Percentiles rank a stretch among this genome's conserved stretches.
Conservation (phyloP, 1,284 basidiomycete genomes). For the Coniophora puteana region DNA sequence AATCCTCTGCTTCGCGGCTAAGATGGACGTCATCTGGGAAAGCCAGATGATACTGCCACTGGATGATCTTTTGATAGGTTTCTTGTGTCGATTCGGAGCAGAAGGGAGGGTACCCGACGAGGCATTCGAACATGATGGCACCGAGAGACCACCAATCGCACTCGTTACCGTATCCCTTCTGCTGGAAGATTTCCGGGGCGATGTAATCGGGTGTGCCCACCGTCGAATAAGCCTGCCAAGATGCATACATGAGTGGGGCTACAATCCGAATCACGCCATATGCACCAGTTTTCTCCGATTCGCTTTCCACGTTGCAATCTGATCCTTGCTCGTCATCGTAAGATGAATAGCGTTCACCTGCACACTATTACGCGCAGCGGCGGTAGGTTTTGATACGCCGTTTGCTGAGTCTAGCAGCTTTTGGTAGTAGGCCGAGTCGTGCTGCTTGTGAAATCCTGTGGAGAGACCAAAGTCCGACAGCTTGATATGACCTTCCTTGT, state of each 20-base stretch:
- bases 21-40: constrained; percentile 98
- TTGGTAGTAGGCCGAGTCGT: constrained; percentile 90
- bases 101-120: constrained; percentile 97
- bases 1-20: constrained; percentile 88
- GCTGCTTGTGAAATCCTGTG: constrained; percentile 93
- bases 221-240: constrained; percentile 88
- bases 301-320: constrained; percentile 98
- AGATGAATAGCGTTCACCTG: constrained; percentile 90
- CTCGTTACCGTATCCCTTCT: constrained; percentile 96
- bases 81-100: constrained; percentile 99
- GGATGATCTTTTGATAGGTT: constrained; percentile 97
- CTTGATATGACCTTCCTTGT: constrained; percentile 90
- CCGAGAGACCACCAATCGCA: constrained; percentile 99
- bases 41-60: constrained; percentile 84
- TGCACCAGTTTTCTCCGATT: constrained; percentile 91
- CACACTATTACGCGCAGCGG: constrained; percentile 69
- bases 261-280: constrained; percentile 4
- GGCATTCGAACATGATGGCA: constrained; percentile 98
- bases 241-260: background rate
- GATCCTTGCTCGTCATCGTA: constrained; percentile 86
- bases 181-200: constrained; percentile 96
- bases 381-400: constrained; percentile 29
- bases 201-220: constrained; percentile 99
- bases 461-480: constrained; percentile 96
- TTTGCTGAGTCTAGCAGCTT: constrained; percentile 54